Base-by-base conservation (phyloP, 345 rosid species). In the Barbarea vulgaris region DNA sequence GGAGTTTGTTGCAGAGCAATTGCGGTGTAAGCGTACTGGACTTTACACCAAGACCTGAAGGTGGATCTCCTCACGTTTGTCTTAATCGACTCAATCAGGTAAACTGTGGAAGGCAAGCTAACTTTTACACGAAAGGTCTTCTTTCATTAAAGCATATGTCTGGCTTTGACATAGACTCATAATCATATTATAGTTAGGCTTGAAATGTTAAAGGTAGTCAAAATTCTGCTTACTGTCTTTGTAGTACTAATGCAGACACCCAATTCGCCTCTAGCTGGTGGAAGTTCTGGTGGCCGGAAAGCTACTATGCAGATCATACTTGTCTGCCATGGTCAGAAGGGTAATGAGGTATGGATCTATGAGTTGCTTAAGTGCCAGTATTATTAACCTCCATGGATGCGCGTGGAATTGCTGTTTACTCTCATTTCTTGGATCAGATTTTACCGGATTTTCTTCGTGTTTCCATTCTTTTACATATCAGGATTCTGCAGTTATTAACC, bases 31-130 rank as follows among this genome's bases (percentile, higher is more conserved):
- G 91, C 22, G 93, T 94, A 61, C 83, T 94, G 68, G 98, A 94
- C 79, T 91, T 91, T 72, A 84, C 84, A 24, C 93, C 91, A 13
- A 54, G 70, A 61, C 58, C 84, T 75, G 93, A 88, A 7, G 87
- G 89, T 51, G 89, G 90, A 28, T 83, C 93, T 24, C 91, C 97
- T n/a, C 67, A 58, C 39, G 88, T 93, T 47, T 88, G 94, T 72
- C 89, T 93, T 58, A 88, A 93, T 85, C 94, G 97, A 72, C 64
- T 94, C 51, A 94, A 94, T 79, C 97, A 94, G 96, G 98, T 90
- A 80, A 30, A 19, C 31, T 48, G 52, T 60, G 72, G 55, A 66
- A 37, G 54, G 56, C 46, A 59, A 53, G 62, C 60, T 58, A 4
- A 41, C 25, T 24, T 70, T 57, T 1, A 6, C 30, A 21, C 3